Percentiles rank a stretch among this genome's conserved stretches.
These are phyloP conservation scores for Cicer pinnatifidum DNA, from an alignment of 306 rosid genomes.

Conservation along the genomic window DNA sequence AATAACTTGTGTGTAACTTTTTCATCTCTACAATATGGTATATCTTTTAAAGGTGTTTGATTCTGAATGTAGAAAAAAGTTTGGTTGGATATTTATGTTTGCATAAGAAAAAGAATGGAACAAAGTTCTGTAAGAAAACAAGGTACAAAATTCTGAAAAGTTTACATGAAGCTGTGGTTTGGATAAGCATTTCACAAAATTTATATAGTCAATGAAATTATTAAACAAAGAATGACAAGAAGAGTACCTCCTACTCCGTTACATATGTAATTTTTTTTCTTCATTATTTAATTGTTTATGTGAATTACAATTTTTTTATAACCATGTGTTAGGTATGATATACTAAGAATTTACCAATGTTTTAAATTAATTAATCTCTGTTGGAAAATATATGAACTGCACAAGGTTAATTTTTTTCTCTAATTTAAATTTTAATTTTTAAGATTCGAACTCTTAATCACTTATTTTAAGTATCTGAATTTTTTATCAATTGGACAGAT, in stretches of 20 bases:
- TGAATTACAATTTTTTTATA: background rate
- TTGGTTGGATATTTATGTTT: slow-evolving; percentile 15
- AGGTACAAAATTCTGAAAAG: slow-evolving; percentile 30
- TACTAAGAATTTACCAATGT: background rate
- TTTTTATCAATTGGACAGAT: fast-evolving
- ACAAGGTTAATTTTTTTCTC: background rate
- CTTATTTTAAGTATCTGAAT: background rate
- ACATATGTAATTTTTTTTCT: background rate
- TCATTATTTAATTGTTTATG: slow-evolving; percentile 19
- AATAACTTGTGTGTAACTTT: slow-evolving; percentile 43
- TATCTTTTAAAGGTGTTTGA: background rate
- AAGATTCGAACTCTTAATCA: background rate
- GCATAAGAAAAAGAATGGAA: slow-evolving; percentile 11
- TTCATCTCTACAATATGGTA: slow-evolving; percentile 45
- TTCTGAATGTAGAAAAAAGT: slow-evolving; percentile 36
- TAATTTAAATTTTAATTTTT: background rate
- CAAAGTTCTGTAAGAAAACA: slow-evolving; percentile 17
- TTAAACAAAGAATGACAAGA: slow-evolving; percentile 33
- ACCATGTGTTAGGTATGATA: background rate
- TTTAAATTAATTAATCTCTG: background rate
- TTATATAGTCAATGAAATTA: slow-evolving; percentile 44
- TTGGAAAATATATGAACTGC: background rate
- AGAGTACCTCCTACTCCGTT: slow-evolving; percentile 27
- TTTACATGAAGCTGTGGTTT: slow-evolving; percentile 40
- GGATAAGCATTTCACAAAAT: slow-evolving; percentile 39